Evolutionary conservation across 345 rosid genomes (phyloP).

Genomic region (Diplotaxis tenuifolia): DNA sequence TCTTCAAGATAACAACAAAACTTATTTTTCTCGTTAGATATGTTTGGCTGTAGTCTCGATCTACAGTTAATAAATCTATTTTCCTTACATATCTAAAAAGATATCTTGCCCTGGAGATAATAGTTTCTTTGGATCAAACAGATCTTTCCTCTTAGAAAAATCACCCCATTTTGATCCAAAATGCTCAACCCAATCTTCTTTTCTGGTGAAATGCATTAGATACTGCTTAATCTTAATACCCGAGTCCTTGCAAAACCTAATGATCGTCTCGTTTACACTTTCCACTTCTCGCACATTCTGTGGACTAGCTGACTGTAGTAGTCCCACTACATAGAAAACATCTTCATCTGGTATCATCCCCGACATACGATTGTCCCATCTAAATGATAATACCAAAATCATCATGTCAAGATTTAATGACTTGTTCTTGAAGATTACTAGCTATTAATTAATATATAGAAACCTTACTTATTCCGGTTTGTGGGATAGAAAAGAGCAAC

Average conservation of each 20-base stretch:
- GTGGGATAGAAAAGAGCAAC: slow-evolving; percentile 69
- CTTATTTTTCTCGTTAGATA: neutral
- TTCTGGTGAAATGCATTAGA: slow-evolving; percentile 49
- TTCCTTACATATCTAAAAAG: slow-evolving; percentile 36
- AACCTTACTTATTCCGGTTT: slow-evolving; percentile 57
- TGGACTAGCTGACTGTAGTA: slow-evolving; percentile 54
- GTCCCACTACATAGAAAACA: slow-evolving; percentile 66
- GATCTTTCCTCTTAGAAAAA: slow-evolving; percentile 48
- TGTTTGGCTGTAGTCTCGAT: neutral
- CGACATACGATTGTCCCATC: slow-evolving; percentile 83
- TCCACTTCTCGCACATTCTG: slow-evolving; percentile 47
- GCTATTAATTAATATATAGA: too few relatives aligned
- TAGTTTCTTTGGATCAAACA: slow-evolving; percentile 74
- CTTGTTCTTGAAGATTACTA: neutral
- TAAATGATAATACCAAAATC: slow-evolving; percentile 28
- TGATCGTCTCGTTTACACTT: slow-evolving; percentile 49
- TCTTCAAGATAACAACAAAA: neutral
- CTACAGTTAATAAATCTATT: neutral
- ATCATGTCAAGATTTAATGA: neutral
- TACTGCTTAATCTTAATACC: slow-evolving; percentile 65
- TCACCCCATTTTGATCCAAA: slow-evolving; percentile 75
- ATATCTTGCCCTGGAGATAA: slow-evolving; percentile 82
- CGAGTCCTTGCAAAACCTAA: slow-evolving; percentile 51
- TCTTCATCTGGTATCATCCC: slow-evolving; percentile 74
- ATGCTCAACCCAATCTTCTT: slow-evolving; percentile 65